Evolutionary conservation across 257 asterid genomes (phyloP), one percentile per base, ranked within the genome.

Genomic region (Anisodus tanguticus): DNA sequence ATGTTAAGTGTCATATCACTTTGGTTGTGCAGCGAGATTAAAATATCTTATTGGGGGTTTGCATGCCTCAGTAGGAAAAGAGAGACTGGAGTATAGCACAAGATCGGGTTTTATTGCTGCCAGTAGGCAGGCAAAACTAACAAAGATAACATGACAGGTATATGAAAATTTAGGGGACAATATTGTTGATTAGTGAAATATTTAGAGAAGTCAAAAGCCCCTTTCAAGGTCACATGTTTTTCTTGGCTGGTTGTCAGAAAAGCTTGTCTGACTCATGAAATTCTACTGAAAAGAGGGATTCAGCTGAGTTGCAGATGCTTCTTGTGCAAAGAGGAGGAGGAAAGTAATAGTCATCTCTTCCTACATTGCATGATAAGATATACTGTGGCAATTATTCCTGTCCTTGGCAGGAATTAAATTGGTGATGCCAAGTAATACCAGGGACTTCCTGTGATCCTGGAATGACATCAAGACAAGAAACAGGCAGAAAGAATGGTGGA

Each of bases 31-130:
- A 6, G 77, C 26, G 53, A 53, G 81, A 76, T 43, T 8, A 53
- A 13, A 22, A 6, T 77, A 31, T 57, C 53, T 77, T 26, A 77
- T 53, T 8, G 31, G 64, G 45, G 53, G 49, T 77, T 26, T 2
- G 49, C 62, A 15, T 77, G 81, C 1, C 16, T 53, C 22, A 26
- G 12, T 13, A 26, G 49, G 81, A 77, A 31, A 53, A 53, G 82
- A 77, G 82, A 77, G 19, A 26, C 82, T 51, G 82, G 66, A 77
- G 49, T 13, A 53, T 77, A 54, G 64, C 64, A 26, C 64, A 53
- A 7, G 47, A 13, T 2, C 0, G 64, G 31, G 22, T 0, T 76
- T 64, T 76, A 15, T 53, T 53, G 31, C 9, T 77, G 47, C 82
- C 64, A 13, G 64, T 53, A 77, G 16, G 31, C 45, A 77, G 16